Evolutionary conservation across 139 green algal genomes (phyloP), one percentile per base, ranked within the genome.

Genomic region (Chlorella sorokiniana): DNA sequence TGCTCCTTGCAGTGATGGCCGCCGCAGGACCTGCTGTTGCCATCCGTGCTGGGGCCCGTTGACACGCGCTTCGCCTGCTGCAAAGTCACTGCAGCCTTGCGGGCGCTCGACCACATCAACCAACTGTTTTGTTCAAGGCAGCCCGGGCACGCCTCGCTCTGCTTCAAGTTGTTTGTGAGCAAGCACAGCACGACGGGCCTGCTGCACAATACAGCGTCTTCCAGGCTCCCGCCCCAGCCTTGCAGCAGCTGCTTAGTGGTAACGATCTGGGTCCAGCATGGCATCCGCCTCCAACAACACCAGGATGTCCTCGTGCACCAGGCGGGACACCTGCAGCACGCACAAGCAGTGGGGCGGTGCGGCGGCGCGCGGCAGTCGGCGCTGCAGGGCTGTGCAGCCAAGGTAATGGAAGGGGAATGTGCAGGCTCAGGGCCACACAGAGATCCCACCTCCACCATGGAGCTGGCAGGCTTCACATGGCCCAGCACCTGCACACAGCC

Each of bases 291-390:
- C 81, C 0, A 85, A 56, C 42, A 78, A 37, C 45, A 85, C 81
- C 81, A 85, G 71, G 35, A 85, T 83, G 45, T 85, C 71, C 14
- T 75, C 71, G 35, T 73, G 56, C 35, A 85, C 67, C 72, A 85
- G 79, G 11, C 79, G 48, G 42, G 9, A 44, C 69, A 61, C 42
- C 69, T 63, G 69, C 44, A 44, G 59, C 59, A 65, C 48, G 14
- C 48, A 56, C 48, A 56, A 56, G 48, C 48, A 56, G 16, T 56
- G 48, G 48, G 14, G 48, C 48, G 16, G 16, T 59, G 48, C 48
- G 14, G 48, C 48, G 14, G 48, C 48, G 11, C 14, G 14, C 11
- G 16, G 16, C 48, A 59, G 48, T 11, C 14, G 11, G 48, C 16
- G 14, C 48, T 59, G 48, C 11, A 59, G 11, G 48, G 56, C 56